These are phyloP conservation scores for Diplotaxis tenuifolia DNA, from an alignment of 345 rosid species.

Conservation along the genomic window DNA sequence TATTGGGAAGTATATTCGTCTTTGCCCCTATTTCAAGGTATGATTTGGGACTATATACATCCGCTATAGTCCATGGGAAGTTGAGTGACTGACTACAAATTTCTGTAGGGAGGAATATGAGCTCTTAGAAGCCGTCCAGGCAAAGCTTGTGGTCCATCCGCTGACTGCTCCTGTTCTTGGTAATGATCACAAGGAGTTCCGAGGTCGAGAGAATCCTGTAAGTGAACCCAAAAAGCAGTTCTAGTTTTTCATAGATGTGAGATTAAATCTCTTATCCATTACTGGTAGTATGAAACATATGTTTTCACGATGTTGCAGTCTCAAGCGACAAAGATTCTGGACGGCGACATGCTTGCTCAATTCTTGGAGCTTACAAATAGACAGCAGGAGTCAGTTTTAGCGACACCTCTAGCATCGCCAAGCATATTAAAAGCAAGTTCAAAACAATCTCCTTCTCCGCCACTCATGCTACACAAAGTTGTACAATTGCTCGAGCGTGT, in stretches of 20 bases:
- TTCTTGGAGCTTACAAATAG: conserved; percentile 91
- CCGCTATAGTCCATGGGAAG: background rate
- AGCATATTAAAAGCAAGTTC: conserved; percentile 51
- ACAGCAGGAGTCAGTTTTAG: conserved; percentile 79
- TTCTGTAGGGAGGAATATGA: conserved; percentile 77
- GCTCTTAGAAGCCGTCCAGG: conserved; percentile 88
- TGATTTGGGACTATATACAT: conserved; percentile 12
- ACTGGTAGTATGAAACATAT: conserved; percentile 8
- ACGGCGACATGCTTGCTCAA: conserved; percentile 92
- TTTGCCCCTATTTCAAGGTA: conserved; percentile 90
- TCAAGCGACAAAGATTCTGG: conserved; percentile 71
- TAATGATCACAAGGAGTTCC: conserved; percentile 87
- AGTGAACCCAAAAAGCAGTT: conserved; percentile 24
- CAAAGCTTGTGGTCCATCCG: conserved; percentile 80
- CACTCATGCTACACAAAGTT: conserved; percentile 63
- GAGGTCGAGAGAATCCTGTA: conserved; percentile 87
- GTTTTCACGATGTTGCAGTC: conserved; percentile 48
- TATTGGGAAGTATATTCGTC: conserved; percentile 78
- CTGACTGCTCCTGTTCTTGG: conserved; percentile 92
- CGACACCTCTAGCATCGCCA: conserved; percentile 45
- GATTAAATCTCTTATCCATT: background rate
- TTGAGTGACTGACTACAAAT: conserved; percentile 20
- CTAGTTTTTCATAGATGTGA: background rate
- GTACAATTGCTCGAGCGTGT: conserved; percentile 92
- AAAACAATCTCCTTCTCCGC: conserved; percentile 41